Evolutionary conservation across 208 protist genomes (phyloP).

Genomic region (Wallacemonas collosoma): DNA sequence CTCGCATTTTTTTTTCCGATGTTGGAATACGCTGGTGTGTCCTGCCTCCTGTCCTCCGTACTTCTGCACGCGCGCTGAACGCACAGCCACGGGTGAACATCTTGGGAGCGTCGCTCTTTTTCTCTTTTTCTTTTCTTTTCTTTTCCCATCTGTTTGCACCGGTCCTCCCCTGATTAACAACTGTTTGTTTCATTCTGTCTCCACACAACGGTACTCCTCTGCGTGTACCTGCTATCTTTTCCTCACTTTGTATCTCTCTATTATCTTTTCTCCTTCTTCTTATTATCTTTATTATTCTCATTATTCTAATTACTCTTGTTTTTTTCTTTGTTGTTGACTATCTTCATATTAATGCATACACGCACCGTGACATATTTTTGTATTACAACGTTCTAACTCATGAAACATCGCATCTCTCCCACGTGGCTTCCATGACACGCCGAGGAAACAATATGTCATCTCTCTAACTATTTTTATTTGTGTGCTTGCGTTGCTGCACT

Average conservation of each 20-base stretch:
- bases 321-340: neutral
- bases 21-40: neutral
- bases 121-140: slow-evolving; percentile 11
- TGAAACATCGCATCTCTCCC: neutral
- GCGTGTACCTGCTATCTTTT: too few species aligned
- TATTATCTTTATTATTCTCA: neutral
- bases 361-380: neutral
- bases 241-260: neutral
- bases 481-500: neutral
- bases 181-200: too few species aligned
- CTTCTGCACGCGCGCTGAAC: too few species aligned
- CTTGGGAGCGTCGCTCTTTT: neutral
- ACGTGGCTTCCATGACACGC: neutral
- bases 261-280: neutral
- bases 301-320: slow-evolving; percentile 1
- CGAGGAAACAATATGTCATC: neutral
- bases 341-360: neutral
- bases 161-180: too few species aligned
- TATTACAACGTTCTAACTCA: neutral
- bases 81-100: too few species aligned
- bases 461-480: neutral
- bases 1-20: neutral
- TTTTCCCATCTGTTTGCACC: neutral
- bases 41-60: too few species aligned
- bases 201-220: too few species aligned